Evolutionary conservation across 805 yeast genomes (phyloP), one percentile per base, ranked within the genome.

Genomic region (Ascoidea asiatica): DNA sequence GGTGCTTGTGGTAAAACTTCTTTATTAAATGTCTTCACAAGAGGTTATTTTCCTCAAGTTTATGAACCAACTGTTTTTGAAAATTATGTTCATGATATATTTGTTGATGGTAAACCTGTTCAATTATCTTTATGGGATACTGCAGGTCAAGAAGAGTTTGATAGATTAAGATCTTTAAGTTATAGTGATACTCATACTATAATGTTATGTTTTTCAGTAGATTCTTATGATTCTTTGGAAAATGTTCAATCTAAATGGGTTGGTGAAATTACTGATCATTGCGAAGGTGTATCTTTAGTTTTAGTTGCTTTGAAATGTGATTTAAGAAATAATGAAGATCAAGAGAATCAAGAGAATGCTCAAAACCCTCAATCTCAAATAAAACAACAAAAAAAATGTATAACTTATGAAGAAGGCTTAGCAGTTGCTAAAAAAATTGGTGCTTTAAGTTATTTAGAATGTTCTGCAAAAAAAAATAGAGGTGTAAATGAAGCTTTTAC

Each of bases 401-500:
- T 92, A 47, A 68, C 85, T 21, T 92, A 90, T 60, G 95, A 92
- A 48, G 96, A 92, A 62, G 98, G 98, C 23, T 72, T 92, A 47
- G 79, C 80, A 0, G 87, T 90, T 55, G 98, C 98, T 37, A 88
- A 88, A 58, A 77, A 77, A 58, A 84, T 92, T 39, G 97, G 97
- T 20, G 97, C 98, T 0, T 69, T 89, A 55, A 76, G 97, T 56
- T 92, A 92, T 61, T 71, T 92, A 57, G 98, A 92, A 63, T 92
- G 98, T 65, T 85, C 95, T 21, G 97, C 98, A 5, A 92, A 89
- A 69, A 80, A 82, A 61, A 90, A 89, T 63, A 77, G 95, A 57
- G 98, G 98, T 52, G 98, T 92, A n/a, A 92, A 94, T 58, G 98
- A 92, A 66, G 97, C 97, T 7, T 92, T 92, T 60, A 88, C 97